Evolutionary conservation across 139 green algal genomes (phyloP).

Genomic region (Closterium sp.): DNA sequence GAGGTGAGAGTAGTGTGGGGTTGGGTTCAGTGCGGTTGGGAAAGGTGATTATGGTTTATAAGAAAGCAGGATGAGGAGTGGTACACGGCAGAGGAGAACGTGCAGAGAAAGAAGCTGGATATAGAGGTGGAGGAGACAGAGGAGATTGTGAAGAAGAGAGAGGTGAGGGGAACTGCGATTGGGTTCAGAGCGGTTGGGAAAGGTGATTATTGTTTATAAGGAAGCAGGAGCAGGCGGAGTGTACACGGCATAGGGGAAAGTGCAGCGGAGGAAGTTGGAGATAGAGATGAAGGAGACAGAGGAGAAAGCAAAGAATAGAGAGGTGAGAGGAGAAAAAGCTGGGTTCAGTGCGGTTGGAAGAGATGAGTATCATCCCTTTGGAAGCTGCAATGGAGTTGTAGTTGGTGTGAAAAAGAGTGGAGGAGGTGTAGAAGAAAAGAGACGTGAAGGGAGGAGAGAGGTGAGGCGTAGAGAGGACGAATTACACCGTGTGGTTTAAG

Average conservation of each 20-base stretch:
- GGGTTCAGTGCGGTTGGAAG: no score
- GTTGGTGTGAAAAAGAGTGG: no score
- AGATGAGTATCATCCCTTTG: no score
- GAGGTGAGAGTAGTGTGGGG: constrained; percentile 25
- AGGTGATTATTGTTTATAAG: constrained; percentile 77
- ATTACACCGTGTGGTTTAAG: no score
- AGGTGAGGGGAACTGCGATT: constrained; percentile 4
- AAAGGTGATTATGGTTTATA: constrained; percentile 73
- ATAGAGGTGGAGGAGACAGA: constrained; percentile 81
- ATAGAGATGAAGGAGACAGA: no score
- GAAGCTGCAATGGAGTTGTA: no score
- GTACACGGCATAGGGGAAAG: constrained; percentile 64
- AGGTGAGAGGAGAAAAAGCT: no score
- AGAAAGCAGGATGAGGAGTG: constrained; percentile 75
- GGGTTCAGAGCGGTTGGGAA: constrained; percentile 39
- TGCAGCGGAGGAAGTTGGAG: neutral
- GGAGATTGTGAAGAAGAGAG: constrained; percentile 51
- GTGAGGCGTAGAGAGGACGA: no score
- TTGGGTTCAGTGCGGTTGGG: constrained; percentile 23
- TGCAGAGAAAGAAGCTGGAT: constrained; percentile 70
- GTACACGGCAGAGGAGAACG: constrained; percentile 66
- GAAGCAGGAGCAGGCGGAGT: constrained; percentile 71
- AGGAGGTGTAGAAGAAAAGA: no score
- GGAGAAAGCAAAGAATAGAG: no score
- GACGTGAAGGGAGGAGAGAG: no score